Conservation (phyloP, 2,329 filamentous ascomycete species). For the Podosphaera aphanis region DNA sequence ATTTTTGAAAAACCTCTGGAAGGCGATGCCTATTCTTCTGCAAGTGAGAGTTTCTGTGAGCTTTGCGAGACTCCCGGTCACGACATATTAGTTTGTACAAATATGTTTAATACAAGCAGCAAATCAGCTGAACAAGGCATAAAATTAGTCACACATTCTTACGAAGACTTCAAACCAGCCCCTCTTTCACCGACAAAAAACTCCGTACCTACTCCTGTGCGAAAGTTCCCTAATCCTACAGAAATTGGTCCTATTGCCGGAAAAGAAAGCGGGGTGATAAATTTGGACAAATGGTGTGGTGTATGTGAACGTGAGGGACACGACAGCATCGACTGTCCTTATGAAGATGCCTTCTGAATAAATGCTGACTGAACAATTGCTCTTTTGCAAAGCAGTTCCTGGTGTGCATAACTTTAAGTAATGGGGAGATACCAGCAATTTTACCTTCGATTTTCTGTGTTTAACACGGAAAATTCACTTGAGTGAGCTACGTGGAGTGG, state of each 20-base stretch:
- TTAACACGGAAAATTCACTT: too few species aligned
- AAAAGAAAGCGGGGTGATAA: constrained; percentile 54
- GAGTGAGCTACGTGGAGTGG: too few species aligned
- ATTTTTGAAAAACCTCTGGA: constrained; percentile 47
- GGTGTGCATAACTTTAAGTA: too few species aligned
- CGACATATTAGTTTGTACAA: constrained; percentile 82
- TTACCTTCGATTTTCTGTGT: too few species aligned
- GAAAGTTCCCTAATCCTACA: constrained; percentile 35
- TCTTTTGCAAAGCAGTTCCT: too few species aligned
- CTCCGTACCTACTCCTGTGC: constrained; percentile 18
- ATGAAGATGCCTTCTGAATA: constrained; percentile 61
- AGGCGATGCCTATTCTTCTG: constrained; percentile 43
- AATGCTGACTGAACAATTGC: too few species aligned
- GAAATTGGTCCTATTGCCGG: constrained; percentile 49
- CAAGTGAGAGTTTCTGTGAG: constrained; percentile 55
- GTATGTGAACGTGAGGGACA: constrained; percentile 91
- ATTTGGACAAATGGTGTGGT: constrained; percentile 86
- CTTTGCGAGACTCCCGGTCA: constrained; percentile 84
- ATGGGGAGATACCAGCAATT: too few species aligned
- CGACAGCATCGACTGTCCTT: constrained; percentile 82
- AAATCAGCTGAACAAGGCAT: constrained; percentile 5
- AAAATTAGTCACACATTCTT: constrained; percentile 18
- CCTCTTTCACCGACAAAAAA: constrained; percentile 29
- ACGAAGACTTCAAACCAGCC: constrained; percentile 27
- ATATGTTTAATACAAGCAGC: constrained; percentile 38